A percentile compares a stretch with the other conserved stretches of the same genome.
Conservation (phyloP, 495 filamentous ascomycete genomes). For the Hypoxylon fragiforme region DNA sequence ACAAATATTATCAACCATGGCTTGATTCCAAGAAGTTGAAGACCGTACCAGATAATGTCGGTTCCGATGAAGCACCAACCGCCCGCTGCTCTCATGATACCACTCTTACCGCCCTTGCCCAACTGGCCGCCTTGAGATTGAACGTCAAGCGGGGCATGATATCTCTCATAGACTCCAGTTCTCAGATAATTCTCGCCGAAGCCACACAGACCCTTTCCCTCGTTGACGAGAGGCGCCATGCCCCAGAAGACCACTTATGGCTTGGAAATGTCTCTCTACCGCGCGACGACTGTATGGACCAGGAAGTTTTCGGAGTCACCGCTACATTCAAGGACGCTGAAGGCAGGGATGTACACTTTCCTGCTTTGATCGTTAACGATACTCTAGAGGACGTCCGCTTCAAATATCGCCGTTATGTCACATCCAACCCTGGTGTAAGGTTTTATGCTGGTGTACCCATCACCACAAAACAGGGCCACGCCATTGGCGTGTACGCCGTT, state of each 20-base stretch:
- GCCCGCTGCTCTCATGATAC: conserved; percentile 50
- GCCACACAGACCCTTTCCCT: conserved; percentile 59
- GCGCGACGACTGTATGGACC: conserved; percentile 31
- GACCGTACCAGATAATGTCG: conserved; percentile 17
- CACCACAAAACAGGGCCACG: conserved; percentile 66
- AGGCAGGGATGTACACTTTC: conserved; percentile 15
- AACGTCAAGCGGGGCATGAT: conserved; percentile 58
- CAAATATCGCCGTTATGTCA: conserved; percentile 31
- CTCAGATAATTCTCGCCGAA: conserved; percentile 66
- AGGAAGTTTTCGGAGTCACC: conserved; percentile 19
- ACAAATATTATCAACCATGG: conserved; percentile 36
- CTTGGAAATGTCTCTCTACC: conserved; percentile 33
- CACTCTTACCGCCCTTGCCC: conserved; percentile 65
- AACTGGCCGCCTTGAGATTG: conserved; percentile 60
- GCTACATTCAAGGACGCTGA: conserved; percentile 16
- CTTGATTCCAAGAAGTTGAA: conserved; percentile 30
- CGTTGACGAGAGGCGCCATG: conserved; percentile 28
- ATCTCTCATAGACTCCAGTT: conserved; percentile 61
- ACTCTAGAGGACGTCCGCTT: conserved; percentile 32
- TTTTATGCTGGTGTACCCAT: conserved; percentile 72
- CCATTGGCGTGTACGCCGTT: conserved; percentile 72
- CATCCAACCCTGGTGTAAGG: conserved; percentile 29
- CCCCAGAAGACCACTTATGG: conserved; percentile 34
- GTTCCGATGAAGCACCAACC: conserved; percentile 2
- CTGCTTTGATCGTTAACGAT: conserved; percentile 27